Evolutionary conservation across 1,284 basidiomycete genomes (phyloP).

Genomic region (Xerocomus nothofagi): DNA sequence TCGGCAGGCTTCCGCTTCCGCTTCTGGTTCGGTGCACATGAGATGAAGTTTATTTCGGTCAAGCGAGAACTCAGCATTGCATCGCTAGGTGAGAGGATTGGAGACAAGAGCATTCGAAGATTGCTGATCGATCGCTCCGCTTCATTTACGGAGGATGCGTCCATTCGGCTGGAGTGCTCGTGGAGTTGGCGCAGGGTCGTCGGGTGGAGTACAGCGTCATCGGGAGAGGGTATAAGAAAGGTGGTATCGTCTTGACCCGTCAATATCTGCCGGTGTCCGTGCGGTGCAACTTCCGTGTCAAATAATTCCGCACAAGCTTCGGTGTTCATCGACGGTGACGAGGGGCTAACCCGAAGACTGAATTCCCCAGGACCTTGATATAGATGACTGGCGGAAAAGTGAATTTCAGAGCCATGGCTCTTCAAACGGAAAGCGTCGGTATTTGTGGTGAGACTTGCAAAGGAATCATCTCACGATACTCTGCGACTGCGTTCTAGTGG

Average conservation of each 20-base stretch:
- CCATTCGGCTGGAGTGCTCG: slow-evolving; percentile 17
- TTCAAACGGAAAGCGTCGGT: slow-evolving; percentile 19
- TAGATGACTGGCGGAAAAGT: neutral
- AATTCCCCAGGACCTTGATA: neutral
- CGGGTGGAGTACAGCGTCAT: slow-evolving; percentile 6
- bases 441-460: slow-evolving; percentile 10
- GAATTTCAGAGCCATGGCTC: slow-evolving; percentile 8
- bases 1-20: slow-evolving; percentile 13
- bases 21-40: slow-evolving; percentile 4
- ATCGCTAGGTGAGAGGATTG: neutral
- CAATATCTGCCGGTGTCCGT: neutral
- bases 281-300: neutral
- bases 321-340: neutral
- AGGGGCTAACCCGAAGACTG: neutral
- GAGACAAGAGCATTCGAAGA: neutral
- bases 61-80: neutral
- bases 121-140: slow-evolving; percentile 1
- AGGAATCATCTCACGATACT: slow-evolving; percentile 26
- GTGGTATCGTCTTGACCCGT: slow-evolving; percentile 10
- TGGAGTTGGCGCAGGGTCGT: slow-evolving; percentile 19
- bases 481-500: slow-evolving; percentile 41
- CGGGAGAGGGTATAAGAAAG: slow-evolving; percentile 9
- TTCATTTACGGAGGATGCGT: neutral
- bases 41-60: neutral
- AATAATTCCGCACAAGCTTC: neutral